These are phyloP conservation scores for Helichrysum umbraculigerum DNA, from an alignment of 129 eudicot genomes.

Conservation along the genomic window DNA sequence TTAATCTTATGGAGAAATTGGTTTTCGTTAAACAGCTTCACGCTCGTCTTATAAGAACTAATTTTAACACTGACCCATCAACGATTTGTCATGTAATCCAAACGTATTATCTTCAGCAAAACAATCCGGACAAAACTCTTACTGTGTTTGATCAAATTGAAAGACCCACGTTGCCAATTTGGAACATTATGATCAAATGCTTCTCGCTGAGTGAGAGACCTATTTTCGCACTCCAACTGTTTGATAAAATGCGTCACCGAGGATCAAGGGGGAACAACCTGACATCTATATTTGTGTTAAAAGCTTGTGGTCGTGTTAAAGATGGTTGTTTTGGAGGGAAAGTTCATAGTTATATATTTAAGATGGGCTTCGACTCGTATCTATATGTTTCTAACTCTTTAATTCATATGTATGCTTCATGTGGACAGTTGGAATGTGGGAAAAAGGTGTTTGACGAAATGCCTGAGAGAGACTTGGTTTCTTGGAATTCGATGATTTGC, in stretches of 20 bases:
- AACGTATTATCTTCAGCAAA: slow-evolving; percentile 45
- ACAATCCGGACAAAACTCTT: slow-evolving; percentile 43
- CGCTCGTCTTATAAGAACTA: slow-evolving; percentile 48
- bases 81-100: slow-evolving; percentile 49
- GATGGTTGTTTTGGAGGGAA: slow-evolving; percentile 41
- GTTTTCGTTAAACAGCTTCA: slow-evolving; percentile 44
- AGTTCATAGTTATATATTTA: slow-evolving; percentile 48
- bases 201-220: slow-evolving; percentile 48
- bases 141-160: slow-evolving; percentile 42
- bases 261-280: slow-evolving; percentile 50
- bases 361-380: slow-evolving; percentile 60
- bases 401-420: slow-evolving; percentile 60
- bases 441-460: slow-evolving; percentile 59
- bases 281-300: slow-evolving; percentile 46
- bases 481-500: slow-evolving; percentile 71
- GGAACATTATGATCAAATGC: slow-evolving; percentile 53
- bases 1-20: slow-evolving; percentile 17
- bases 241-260: slow-evolving; percentile 52
- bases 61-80: slow-evolving; percentile 45
- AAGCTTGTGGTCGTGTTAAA: slow-evolving; percentile 53
- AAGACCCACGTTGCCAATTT: slow-evolving; percentile 52
- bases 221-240: slow-evolving; percentile 46
- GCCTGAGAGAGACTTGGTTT: slow-evolving; percentile 57
- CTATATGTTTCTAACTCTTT: slow-evolving; percentile 56
- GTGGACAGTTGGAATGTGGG: slow-evolving; percentile 44